These are phyloP conservation scores for Neofusicoccum laricinum DNA, from an alignment of 2,329 filamentous ascomycete genomes.

Conservation along the genomic window DNA sequence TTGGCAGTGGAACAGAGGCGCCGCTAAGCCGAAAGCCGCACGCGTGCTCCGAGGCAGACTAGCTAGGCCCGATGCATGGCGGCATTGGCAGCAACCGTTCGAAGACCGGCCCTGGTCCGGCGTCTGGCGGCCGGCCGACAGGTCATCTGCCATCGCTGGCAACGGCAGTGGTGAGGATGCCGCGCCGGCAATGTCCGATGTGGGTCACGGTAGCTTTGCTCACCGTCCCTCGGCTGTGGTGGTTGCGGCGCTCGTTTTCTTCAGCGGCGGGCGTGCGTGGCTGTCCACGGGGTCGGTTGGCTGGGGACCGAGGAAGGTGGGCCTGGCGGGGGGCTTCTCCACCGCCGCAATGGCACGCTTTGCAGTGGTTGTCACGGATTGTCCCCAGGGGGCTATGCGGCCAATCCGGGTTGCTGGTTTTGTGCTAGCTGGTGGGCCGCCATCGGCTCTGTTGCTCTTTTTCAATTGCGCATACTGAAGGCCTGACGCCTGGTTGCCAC, in stretches of 20 bases:
- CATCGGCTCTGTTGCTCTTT: not conserved
- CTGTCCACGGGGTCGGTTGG: not conserved
- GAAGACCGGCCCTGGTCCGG: not conserved
- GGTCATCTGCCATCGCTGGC: not conserved
- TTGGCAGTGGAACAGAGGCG: not conserved
- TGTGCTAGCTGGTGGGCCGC: not conserved
- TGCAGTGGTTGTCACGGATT: not conserved
- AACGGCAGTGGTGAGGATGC: not conserved
- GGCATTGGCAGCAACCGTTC: not conserved
- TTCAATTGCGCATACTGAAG: not conserved
- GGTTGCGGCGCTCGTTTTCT: not conserved
- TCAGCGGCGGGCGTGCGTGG: not conserved
- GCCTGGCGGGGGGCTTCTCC: not conserved
- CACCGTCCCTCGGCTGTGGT: not conserved
- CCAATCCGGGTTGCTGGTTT: conserved; percentile 10
- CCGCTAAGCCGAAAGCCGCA: conserved; percentile 7
- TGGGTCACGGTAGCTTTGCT: not conserved
- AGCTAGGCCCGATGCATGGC: not conserved
- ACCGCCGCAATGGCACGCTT: too few species aligned
- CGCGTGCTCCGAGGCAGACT: not conserved
- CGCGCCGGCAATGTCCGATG: conserved; percentile 8
- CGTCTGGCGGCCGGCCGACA: not conserved
- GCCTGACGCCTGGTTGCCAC: not conserved
- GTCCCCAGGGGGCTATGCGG: conserved; percentile 1
- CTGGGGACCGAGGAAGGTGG: not conserved